Conservation (phyloP, 495 filamentous ascomycete species). For the Penicillium alfredii region DNA sequence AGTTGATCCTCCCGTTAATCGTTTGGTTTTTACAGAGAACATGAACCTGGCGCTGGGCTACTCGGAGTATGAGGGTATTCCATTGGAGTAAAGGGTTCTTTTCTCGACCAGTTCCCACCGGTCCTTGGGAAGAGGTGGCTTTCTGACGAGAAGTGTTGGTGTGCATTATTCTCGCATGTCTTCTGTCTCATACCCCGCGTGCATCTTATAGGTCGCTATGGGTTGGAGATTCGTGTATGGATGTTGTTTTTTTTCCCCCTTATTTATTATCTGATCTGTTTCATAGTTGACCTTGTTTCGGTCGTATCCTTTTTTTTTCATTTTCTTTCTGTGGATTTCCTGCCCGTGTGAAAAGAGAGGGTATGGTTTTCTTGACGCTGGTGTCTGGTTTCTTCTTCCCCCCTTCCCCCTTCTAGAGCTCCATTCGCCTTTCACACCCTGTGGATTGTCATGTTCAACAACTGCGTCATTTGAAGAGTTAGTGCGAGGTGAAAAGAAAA, state of each 20-base stretch:
- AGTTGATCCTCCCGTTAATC: slow-evolving; percentile 2
- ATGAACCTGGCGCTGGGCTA: slow-evolving; percentile 96
- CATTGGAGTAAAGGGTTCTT: slow-evolving; percentile 50
- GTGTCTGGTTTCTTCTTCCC: slow-evolving; percentile 8
- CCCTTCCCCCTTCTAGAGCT: no score
- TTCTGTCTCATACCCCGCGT: slow-evolving; percentile 31
- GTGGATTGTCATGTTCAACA: no score
- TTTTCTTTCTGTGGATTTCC: no score
- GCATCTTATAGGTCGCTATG: slow-evolving; percentile 29
- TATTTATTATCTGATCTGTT: slow-evolving; percentile 13
- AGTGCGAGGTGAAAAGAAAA: no score
- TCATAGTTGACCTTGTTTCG: slow-evolving; percentile 19
- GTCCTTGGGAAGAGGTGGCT: slow-evolving; percentile 19
- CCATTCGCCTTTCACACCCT: no score
- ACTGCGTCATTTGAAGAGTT: no score
- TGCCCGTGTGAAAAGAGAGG: no score
- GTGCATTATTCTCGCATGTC: slow-evolving; percentile 13
- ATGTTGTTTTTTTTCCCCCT: slow-evolving; percentile 8
- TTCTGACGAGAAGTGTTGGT: slow-evolving; percentile 20
- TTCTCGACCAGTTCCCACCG: slow-evolving; percentile 7
- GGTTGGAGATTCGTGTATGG: slow-evolving; percentile 25
- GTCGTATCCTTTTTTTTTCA: slow-evolving; percentile 2
- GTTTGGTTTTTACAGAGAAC: slow-evolving; percentile 65
- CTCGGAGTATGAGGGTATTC: slow-evolving; percentile 88
- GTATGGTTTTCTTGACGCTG: slow-evolving; percentile 8